phyloP scores from a whole-genome alignment of 2,329 filamentous ascomycete species.

The Alternaria arbusti region DNA sequence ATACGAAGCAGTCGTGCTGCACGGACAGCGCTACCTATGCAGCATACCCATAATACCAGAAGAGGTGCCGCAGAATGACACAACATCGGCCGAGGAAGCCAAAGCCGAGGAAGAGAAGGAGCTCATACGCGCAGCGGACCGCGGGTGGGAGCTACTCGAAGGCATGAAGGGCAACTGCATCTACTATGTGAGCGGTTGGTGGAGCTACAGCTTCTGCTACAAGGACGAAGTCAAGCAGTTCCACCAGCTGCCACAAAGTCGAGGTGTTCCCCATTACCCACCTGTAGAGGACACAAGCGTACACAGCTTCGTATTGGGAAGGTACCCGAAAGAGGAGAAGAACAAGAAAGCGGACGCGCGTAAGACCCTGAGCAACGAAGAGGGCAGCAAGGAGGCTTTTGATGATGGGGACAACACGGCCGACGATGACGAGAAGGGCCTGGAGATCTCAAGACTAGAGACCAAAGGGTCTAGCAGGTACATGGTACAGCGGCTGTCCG shows the following conservation, averaged over 20 bases:
- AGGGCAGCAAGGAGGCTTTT: constrained; percentile 36
- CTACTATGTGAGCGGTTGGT: constrained; percentile 88
- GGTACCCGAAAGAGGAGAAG: constrained; percentile 51
- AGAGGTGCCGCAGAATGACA: constrained; percentile 60
- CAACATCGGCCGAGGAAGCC: constrained; percentile 70
- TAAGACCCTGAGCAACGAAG: constrained; percentile 40
- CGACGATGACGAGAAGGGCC: constrained; percentile 31
- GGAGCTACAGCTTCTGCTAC: constrained; percentile 96
- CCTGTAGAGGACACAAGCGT: constrained; percentile 79
- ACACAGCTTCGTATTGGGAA: constrained; percentile 78
- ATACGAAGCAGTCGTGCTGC: constrained; percentile 78
- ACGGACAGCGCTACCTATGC: constrained; percentile 79
- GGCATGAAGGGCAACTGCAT: constrained; percentile 81
- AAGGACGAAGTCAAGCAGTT: constrained; percentile 87
- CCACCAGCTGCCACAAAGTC: constrained; percentile 76
- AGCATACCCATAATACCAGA: constrained; percentile 75
- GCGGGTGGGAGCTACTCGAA: constrained; percentile 80
- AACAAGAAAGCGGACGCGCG: constrained; percentile 29
- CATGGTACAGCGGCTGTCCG: constrained; percentile 79
- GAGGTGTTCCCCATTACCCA: constrained; percentile 70
- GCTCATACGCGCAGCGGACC: constrained; percentile 74
- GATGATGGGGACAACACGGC: constrained; percentile 38
- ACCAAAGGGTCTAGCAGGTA: constrained; percentile 85
- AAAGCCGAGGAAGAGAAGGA: constrained; percentile 81
- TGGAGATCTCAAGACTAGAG: constrained; percentile 69